These are phyloP conservation scores for Xanthoconium purpureum DNA, from an alignment of 768 basidiomycete genomes.

Conservation along the genomic window DNA sequence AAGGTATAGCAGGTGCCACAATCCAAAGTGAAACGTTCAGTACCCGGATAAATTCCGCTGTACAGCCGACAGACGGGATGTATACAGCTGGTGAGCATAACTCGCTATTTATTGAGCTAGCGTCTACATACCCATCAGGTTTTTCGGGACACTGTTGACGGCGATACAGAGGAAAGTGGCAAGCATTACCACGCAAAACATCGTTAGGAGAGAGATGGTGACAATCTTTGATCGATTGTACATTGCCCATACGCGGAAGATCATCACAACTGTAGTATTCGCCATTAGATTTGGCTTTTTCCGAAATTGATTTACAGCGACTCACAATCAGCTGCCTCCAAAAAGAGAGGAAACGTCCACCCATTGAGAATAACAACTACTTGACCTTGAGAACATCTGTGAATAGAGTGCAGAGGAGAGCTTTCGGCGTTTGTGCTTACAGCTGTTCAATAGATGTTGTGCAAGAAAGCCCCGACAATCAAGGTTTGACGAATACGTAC, in stretches of 20 bases:
- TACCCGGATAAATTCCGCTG: background rate
- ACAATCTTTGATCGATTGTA: background rate
- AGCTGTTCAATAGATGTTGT: no score
- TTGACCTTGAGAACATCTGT: background rate
- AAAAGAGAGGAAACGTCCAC: conserved; percentile 4
- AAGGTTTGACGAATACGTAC: background rate
- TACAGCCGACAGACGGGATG: no score
- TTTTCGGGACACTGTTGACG: background rate
- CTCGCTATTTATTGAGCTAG: background rate
- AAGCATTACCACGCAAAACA: background rate
- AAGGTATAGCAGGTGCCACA: no score
- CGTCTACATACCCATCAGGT: background rate
- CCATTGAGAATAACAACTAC: background rate
- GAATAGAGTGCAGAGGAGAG: background rate
- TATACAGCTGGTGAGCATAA: background rate
- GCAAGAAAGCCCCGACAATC: no score
- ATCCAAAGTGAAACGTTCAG: background rate
- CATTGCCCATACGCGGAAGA: conserved; percentile 1
- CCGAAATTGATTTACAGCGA: background rate
- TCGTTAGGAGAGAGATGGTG: background rate
- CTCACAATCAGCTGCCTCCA: conserved; percentile 4
- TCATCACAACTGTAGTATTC: background rate
- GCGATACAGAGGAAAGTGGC: background rate
- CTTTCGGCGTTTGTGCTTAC: background rate
- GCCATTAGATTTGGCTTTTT: background rate